Evolutionary conservation across 129 eudicot genomes (phyloP), one percentile per base, ranked within the genome.

Genomic region (Chrysanthemum seticuspe): DNA sequence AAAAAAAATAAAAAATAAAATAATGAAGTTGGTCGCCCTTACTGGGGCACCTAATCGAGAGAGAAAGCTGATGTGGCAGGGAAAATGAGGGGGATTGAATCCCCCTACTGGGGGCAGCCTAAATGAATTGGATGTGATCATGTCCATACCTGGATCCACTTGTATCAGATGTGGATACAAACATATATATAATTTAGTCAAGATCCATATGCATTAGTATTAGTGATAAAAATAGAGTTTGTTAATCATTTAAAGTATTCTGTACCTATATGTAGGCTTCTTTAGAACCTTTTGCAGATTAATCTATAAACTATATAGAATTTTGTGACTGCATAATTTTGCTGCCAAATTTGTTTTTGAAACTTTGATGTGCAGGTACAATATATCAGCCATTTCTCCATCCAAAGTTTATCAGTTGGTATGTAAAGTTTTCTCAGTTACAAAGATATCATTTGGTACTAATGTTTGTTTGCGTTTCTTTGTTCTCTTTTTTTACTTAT

Each of bases 341-440:
- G 66, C 68, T 50, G 68, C 74, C 10, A 62, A 62, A 13, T 21
- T 40, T 45, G 44, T 73, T 50, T 63, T 60, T 73, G 72, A 57
- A n/a, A 61, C 11, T 76, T 73, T 52, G 48, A 60, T 59, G 76
- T 76, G 68, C 91, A 93, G 98, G 80, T 93, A 93, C 80, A 69
- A 52, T 40, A 65, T 89, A 80, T 87, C 98, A 74, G 68, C 86
- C 57, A 89, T 80, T 62, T 94, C 98, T 47, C 98, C 98, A 47
- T 94, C 98, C 65, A 87, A 83, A 83, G 89, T 88, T 51, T 82
- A 86, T 88, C 88, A 79, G 72, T 18, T 74, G 97, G 98, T 93
- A 79, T 65, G 85, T 12, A 57, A 52, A 55, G 50, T 45, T 48
- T 44, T 29, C 45, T 34, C 50, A 4, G 18, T 60, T 77, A 53